phyloP scores from a whole-genome alignment of 176 grass and related monocot genomes.

The Carex pumila region DNA sequence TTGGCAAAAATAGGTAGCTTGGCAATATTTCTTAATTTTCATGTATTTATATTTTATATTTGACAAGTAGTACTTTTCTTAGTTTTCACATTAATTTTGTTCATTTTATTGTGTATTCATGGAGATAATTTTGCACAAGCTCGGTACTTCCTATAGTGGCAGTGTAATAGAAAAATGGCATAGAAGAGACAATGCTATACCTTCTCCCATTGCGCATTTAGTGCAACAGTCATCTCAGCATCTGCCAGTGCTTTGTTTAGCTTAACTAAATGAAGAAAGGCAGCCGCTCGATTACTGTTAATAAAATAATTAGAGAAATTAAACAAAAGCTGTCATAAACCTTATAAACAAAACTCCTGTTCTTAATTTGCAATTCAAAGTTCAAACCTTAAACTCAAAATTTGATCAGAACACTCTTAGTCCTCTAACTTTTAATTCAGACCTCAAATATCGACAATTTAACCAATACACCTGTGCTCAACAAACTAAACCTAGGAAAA shows the following conservation, averaged over 20 bases:
- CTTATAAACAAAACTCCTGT: too few species aligned
- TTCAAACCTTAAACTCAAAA: too few species aligned
- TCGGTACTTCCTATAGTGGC: neutral
- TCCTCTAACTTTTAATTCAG: too few species aligned
- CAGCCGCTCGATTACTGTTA: conserved; percentile 82
- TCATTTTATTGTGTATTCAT: neutral
- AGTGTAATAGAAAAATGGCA: neutral
- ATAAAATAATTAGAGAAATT: conserved; percentile 13
- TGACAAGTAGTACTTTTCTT: too few species aligned
- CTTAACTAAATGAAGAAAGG: conserved; percentile 87
- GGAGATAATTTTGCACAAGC: neutral
- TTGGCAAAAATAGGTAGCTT: neutral
- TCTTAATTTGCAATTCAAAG: too few species aligned
- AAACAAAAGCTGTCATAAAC: too few species aligned
- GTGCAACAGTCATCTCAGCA: conserved; percentile 76
- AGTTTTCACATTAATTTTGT: too few species aligned
- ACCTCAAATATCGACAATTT: too few species aligned
- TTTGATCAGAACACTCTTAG: too few species aligned
- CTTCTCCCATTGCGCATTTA: conserved; percentile 95
- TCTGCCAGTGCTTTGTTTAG: conserved; percentile 91
- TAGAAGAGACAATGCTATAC: conserved; percentile 25
- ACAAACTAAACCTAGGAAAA: neutral
- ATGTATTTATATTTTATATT: neutral
- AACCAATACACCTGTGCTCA: too few species aligned
- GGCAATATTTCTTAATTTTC: neutral